Percentiles rank a stretch among this genome's conserved stretches.
Evolutionary conservation across 106 monocot species (phyloP).

Genomic region (Dioscorea zingiberensis): DNA sequence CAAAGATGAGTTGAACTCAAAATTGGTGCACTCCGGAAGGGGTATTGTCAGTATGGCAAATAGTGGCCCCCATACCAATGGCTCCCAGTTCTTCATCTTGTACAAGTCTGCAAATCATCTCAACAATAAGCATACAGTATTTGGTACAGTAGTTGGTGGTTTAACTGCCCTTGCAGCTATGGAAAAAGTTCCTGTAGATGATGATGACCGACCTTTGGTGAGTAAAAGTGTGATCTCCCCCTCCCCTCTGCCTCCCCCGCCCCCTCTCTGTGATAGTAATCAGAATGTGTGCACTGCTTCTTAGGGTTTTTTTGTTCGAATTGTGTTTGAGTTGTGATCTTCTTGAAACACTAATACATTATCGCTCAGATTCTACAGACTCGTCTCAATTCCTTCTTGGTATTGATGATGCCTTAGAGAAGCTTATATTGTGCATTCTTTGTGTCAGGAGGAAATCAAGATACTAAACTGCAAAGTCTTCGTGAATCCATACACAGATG

Average conservation of each 20-base stretch:
- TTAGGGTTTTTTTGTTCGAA: no score
- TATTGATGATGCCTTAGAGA: background rate
- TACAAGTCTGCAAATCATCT: conserved; percentile 93
- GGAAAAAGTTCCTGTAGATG: conserved; percentile 98
- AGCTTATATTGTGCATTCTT: background rate
- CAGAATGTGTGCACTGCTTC: no score
- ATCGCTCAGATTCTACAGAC: no score
- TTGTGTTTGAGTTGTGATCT: no score
- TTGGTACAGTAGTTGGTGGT: conserved; percentile 91
- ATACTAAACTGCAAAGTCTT: conserved; percentile 61
- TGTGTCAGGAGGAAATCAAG: conserved; percentile 86
- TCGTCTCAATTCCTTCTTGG: no score
- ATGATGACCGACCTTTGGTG: conserved; percentile 91
- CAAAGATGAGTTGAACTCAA: conserved; percentile 97
- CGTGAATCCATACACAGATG: conserved; percentile 96
- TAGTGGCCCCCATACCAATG: conserved; percentile 93
- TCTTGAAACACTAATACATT: background rate
- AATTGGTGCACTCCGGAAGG: conserved; percentile 79
- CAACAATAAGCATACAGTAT: conserved; percentile 96
- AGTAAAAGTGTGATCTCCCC: conserved; percentile 19
- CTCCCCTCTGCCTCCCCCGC: no score
- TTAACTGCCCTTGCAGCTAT: conserved; percentile 83
- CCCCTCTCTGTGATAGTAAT: no score
- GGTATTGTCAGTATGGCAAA: conserved; percentile 99
- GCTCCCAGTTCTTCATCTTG: conserved; percentile 94